Evolutionary conservation across 108 stramenopile species (phyloP).

Genomic region (Pseudonitzschia multistriata): DNA sequence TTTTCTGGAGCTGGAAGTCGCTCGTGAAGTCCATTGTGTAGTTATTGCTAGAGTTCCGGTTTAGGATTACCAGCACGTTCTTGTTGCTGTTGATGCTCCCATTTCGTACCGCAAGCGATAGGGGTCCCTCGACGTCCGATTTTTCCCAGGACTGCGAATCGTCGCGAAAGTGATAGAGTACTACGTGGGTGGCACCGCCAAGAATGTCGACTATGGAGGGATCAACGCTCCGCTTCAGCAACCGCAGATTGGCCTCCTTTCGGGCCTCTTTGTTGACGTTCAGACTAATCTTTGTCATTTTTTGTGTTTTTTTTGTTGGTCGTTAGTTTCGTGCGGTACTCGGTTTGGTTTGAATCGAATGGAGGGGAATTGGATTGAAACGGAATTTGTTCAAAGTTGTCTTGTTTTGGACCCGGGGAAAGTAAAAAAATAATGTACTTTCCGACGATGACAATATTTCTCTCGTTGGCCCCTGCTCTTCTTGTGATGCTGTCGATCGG

Average conservation of each 20-base stretch:
- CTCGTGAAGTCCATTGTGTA: slow-evolving; percentile 40
- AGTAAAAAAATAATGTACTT: too few relatives aligned
- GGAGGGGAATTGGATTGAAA: too few relatives aligned
- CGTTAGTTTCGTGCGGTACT: too few relatives aligned
- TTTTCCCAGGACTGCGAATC: slow-evolving; percentile 33
- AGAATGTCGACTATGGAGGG: slow-evolving; percentile 55
- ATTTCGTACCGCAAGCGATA: not conserved
- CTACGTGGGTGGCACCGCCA: slow-evolving; percentile 60
- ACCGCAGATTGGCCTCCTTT: slow-evolving; percentile 72
- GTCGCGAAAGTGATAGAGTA: not conserved
- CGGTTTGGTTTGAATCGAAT: too few relatives aligned
- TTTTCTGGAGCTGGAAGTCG: slow-evolving; percentile 71
- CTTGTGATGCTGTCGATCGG: too few relatives aligned
- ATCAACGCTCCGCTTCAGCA: slow-evolving; percentile 63
- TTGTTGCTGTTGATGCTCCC: slow-evolving; percentile 30
- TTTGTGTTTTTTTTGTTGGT: not conserved
- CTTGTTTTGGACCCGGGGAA: too few relatives aligned
- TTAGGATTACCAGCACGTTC: slow-evolving; percentile 53
- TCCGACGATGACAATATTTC: too few relatives aligned
- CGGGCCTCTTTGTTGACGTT: slow-evolving; percentile 50
- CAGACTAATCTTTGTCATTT: slow-evolving; percentile 13
- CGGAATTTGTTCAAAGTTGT: too few relatives aligned
- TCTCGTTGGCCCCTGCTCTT: too few relatives aligned
- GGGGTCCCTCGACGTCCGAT: slow-evolving; percentile 16
- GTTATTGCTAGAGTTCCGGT: slow-evolving; percentile 70